Base-by-base conservation (phyloP, 805 yeast genomes). In the Hanseniaspora singularis region DNA sequence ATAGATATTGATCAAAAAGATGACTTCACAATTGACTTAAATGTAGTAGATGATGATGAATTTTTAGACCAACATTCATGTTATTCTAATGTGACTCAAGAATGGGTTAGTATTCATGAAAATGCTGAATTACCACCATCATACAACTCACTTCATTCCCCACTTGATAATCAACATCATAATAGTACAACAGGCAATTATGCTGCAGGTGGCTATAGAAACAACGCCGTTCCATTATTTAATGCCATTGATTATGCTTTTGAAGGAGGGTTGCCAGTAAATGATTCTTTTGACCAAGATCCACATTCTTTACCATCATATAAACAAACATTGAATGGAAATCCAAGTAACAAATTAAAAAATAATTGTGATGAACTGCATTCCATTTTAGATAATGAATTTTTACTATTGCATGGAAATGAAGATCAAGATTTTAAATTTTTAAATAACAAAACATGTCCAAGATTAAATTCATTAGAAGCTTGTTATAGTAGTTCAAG, bases 401-500 rank as follows among this genome's bases (percentile, higher is more conserved):
- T 11, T 7, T 19, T 19, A 12, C 14, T 33, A 12, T 18, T 12
- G n/a, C n/a, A n/a, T n/a, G n/a, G n/a, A n/a, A n/a, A n/a, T 33
- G 26, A 20, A 4, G n/a, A 33, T 12, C 4, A 4, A 3, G 24
- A 33, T 3, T 4, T 20, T 3, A 33, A 33, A 20, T 19, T 33
- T 4, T 11, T 33, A 12, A 33, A 20, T 12, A 11, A 19, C 10
- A 33, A 20, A 20, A 15, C 26, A 10, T 19, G 20, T 19, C 16
- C 26, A 6, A 20, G 16, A 20, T 16, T 19, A 10, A 4, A 4
- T 15, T 4, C 14, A 4, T 11, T 32, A 11, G 19, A 33, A 16
- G 38, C 15, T n/a, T 39, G 28, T n/a, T 42, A 38, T 9, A 42
- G 40, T n/a, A 34, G 40, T n/a, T 42, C 46, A 9, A 42, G 46